A percentile compares a stretch with the other conserved stretches of the same genome.
These are phyloP conservation scores for Choanephora cucurbitarum DNA, from an alignment of 371 early-diverging fungal genomes.

Conservation along the genomic window DNA sequence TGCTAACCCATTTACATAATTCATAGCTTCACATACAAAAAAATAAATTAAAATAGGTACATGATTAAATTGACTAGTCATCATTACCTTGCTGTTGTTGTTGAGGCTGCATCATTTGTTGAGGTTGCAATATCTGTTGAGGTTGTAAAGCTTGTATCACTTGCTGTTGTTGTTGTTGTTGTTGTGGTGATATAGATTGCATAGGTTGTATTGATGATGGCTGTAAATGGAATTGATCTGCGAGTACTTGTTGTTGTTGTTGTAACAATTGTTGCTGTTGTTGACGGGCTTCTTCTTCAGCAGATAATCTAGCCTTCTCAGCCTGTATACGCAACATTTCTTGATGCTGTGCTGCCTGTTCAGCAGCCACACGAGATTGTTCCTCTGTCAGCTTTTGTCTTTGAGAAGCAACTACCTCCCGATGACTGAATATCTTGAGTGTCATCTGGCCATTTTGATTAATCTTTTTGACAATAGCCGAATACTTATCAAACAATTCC, in stretches of 20 bases:
- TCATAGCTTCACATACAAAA: neutral
- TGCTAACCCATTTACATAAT: constrained; percentile 34
- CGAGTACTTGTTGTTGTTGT: constrained; percentile 15
- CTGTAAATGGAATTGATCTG: constrained; percentile 3
- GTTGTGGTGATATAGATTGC: constrained; percentile 1
- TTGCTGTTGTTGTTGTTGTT: constrained; percentile 7
- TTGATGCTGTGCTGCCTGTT: constrained; percentile 49
- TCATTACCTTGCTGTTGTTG: neutral
- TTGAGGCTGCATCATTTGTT: constrained; percentile 7
- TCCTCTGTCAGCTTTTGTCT: constrained; percentile 39
- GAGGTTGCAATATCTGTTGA: constrained; percentile 14
- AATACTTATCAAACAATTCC: constrained; percentile 39
- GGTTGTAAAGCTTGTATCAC: constrained; percentile 24
- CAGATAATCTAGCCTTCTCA: constrained; percentile 37
- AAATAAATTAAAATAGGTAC: neutral
- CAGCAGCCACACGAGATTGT: constrained; percentile 39
- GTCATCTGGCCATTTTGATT: constrained; percentile 18
- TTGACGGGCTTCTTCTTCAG: constrained; percentile 17
- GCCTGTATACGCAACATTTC: constrained; percentile 40
- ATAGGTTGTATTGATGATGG: neutral
- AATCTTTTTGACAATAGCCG: constrained; percentile 19
- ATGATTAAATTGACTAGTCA: no score
- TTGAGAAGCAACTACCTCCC: constrained; percentile 40
- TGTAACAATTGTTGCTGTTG: constrained; percentile 14
- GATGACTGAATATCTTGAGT: constrained; percentile 31